Base-by-base conservation (phyloP, 495 filamentous ascomycete genomes). In the Thermothielavioides terrestris region DNA sequence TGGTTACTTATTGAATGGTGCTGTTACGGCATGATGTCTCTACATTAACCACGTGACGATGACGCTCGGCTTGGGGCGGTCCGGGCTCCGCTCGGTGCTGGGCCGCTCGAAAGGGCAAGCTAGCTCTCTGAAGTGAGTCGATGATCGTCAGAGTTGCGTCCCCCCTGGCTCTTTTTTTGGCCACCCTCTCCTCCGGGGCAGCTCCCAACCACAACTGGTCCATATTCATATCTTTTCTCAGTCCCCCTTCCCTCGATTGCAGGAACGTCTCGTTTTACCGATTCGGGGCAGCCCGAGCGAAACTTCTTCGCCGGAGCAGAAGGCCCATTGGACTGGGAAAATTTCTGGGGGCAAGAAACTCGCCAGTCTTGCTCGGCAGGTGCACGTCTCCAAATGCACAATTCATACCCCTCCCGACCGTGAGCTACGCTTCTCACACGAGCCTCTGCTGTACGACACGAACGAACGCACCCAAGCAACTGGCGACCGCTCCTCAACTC, bases 141-240 rank as follows among this genome's bases (percentile, higher is more conserved):
- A 58, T 50, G 35, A 62, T 65, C 55, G 60, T 61, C 60, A 65
- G 49, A 57, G 56, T 61, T 59, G 48, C 52, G 47, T 56, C 46
- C 45, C 15, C 39, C 49, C 41, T 40, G n/a, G n/a, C 42, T 43
- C 32, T 20, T 34, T 36, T 23, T 54, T 43, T 46, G 40, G 32
- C 45, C 52, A 49, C 54, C 52, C 42, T 14, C 46, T 45, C 23
- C 39, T 39, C 45, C 52, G 35, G 34, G 37, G n/a, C 31, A 37
- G 18, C 43, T 53, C 28, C 43, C 47, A 30, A 32, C 41, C 46
- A 20, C 3, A n/a, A 11, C 32, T 26, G 23, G 10, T 20, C 31
- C 30, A 25, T 37, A 22, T 14, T 27, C 21, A 22, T 32, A 23
- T 42, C 23, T 23, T 12, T 17, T n/a, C n/a, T n/a, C n/a, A n/a